Percentiles rank a stretch among this genome's conserved stretches.
Evolutionary conservation across 169 alveolate genomes (phyloP).

Genomic region (Cryptosporidium sp.): DNA sequence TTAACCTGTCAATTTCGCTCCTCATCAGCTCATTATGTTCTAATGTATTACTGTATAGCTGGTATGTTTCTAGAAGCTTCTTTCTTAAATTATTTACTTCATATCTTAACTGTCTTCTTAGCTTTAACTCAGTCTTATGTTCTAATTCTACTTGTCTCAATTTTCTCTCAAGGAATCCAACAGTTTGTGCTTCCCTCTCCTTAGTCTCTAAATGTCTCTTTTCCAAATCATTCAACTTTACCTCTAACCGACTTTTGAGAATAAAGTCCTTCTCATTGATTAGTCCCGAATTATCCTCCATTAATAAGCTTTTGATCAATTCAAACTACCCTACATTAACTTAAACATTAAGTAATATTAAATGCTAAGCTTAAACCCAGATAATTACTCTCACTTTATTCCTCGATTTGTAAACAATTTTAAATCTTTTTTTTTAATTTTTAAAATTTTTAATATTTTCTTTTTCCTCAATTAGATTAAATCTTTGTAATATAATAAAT

Average conservation of each 20-base stretch:
- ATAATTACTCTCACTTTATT: not conserved
- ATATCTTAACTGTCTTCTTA: slow-evolving; percentile 64
- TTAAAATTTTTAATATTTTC: not conserved
- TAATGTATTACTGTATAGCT: slow-evolving; percentile 57
- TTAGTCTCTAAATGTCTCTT: slow-evolving; percentile 51
- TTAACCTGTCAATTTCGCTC: slow-evolving; percentile 43
- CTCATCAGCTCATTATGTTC: slow-evolving; percentile 56
- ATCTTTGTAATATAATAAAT: not conserved
- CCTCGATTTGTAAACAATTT: not conserved
- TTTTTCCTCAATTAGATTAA: slow-evolving; percentile 11
- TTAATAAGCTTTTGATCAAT: not conserved
- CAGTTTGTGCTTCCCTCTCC: slow-evolving; percentile 72
- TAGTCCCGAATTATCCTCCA: slow-evolving; percentile 44
- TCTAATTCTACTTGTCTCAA: slow-evolving; percentile 64
- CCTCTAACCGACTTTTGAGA: slow-evolving; percentile 57
- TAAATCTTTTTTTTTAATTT: not conserved
- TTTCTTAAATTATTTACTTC: slow-evolving; percentile 68
- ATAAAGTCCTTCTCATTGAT: slow-evolving; percentile 27
- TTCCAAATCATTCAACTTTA: slow-evolving; percentile 64
- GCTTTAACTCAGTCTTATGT: slow-evolving; percentile 56
- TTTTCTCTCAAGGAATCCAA: slow-evolving; percentile 61
- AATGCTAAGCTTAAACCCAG: not conserved
- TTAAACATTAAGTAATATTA: not conserved
- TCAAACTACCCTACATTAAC: not conserved
- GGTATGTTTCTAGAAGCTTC: slow-evolving; percentile 40